A percentile compares a stretch with the other conserved stretches of the same genome.
These are phyloP conservation scores for Pythium myriotylum DNA, from an alignment of 352 stramenopile species.

Conservation along the genomic window DNA sequence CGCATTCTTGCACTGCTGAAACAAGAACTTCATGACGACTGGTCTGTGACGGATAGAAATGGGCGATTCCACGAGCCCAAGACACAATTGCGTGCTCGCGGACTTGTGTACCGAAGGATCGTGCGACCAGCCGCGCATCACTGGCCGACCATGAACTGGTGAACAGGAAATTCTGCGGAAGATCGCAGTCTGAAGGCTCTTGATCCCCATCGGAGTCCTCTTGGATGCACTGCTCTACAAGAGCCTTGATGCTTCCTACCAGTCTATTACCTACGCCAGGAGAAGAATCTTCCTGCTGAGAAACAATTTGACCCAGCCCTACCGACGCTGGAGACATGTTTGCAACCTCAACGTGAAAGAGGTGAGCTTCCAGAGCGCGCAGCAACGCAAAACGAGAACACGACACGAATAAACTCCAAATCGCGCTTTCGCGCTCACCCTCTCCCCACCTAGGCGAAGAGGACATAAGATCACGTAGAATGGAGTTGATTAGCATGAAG, in stretches of 20 bases:
- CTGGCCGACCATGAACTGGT: constrained; percentile 30
- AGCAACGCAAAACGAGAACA: constrained; percentile 69
- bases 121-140: constrained; percentile 47
- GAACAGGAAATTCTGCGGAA: constrained; percentile 52
- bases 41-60: constrained; percentile 76
- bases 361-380: constrained; percentile 73
- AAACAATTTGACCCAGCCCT: constrained; percentile 71
- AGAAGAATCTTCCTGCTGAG: constrained; percentile 22
- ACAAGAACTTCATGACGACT: constrained; percentile 60
- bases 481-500: constrained; percentile 88
- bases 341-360: constrained; percentile 87
- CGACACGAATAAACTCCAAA: constrained; percentile 59
- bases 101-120: constrained; percentile 56
- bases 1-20: constrained; percentile 57
- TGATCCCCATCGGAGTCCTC: constrained; percentile 15
- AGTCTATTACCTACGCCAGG: constrained; percentile 53
- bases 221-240: constrained; percentile 64
- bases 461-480: constrained; percentile 56
- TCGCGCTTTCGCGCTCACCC: constrained; percentile 12
- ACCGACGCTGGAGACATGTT: constrained; percentile 79
- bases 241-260: constrained; percentile 66
- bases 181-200: constrained; percentile 30
- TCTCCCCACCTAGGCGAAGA: constrained; percentile 30
- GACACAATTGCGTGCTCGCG: constrained; percentile 69
- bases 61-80: constrained; percentile 70